phyloP scores from a whole-genome alignment of 2,329 filamentous ascomycete species.

The Colletotrichum eleusines region DNA sequence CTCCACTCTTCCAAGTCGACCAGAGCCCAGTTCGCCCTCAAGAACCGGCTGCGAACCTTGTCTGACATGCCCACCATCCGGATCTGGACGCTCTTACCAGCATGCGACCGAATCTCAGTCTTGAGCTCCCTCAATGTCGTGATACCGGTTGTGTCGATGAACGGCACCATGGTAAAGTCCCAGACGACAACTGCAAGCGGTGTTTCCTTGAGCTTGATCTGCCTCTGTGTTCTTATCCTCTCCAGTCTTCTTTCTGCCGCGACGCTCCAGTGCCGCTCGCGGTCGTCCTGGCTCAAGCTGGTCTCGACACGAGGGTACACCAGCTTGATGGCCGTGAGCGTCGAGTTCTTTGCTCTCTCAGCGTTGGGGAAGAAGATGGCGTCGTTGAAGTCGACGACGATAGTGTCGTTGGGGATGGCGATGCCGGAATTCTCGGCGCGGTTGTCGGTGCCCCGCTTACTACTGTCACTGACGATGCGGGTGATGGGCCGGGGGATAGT shows the following conservation, averaged over 20 bases:
- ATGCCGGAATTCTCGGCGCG: conserved; percentile 39
- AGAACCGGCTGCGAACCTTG: conserved; percentile 56
- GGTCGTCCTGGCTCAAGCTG: conserved; percentile 49
- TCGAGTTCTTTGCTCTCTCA: conserved; percentile 50
- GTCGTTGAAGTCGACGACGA: conserved; percentile 68
- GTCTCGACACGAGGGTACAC: conserved; percentile 46
- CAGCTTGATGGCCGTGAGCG: conserved; percentile 61
- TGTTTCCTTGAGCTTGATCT: conserved; percentile 46
- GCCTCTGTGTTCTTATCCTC: conserved; percentile 57
- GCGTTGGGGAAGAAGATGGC: conserved; percentile 73
- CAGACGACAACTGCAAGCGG: conserved; percentile 62
- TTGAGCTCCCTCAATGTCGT: conserved; percentile 63
- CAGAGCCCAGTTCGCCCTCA: conserved; percentile 53
- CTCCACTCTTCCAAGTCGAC: conserved; percentile 37
- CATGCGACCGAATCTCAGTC: conserved; percentile 62
- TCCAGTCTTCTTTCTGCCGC: conserved; percentile 61
- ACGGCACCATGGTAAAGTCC: conserved; percentile 64
- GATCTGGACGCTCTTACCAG: conserved; percentile 59
- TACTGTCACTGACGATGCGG: conserved; percentile 46
- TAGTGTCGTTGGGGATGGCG: conserved; percentile 60
- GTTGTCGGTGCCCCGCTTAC: conserved; percentile 48
- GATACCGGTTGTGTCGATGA: conserved; percentile 66
- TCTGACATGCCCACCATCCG: conserved; percentile 63
- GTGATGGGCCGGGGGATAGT: conserved; percentile 58
- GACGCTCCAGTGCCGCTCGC: conserved; percentile 67